Base-by-base conservation (phyloP, 192 early-diverging fungal species). In the Backusella mclennaniae region DNA sequence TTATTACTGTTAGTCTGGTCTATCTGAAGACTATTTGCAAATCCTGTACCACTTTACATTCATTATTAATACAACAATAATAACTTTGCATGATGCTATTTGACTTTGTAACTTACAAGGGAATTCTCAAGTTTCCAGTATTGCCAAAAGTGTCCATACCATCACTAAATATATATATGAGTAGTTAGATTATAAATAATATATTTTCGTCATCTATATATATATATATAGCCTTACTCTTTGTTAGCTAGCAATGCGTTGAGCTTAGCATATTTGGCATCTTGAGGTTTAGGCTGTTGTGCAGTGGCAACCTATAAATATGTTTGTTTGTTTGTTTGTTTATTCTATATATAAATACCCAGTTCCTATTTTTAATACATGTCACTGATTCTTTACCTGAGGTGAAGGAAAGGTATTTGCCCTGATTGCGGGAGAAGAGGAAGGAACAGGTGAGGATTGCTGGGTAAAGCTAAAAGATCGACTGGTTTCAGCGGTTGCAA, bases 81-180 rank as follows among this genome's bases (percentile, higher is more conserved):
- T 63, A 14, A 26, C 12, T 4, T 63, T 63, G 12, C 23, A 49
- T 41, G 6, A 46, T 31, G 31, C 26, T 70, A 19, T 59, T 21
- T 49, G 23, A 3, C 35, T 35, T 36, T 67, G 36, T 4, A 39
- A 78, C 81, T 85, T 85, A 87, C 86, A 69, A 67, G 23, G 87
- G 87, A 46, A 89, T 77, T 49, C 87, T 83, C 33, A 86, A 78
- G 66, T 83, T 82, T 52, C 87, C 87, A 3, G 66, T 71, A 56
- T 89, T 89, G 31, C 87, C 87, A 76, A 87, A 89, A 17, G 89
- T 90, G 75, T 90, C 89, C 79, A 85, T 82, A 31, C 89, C 89
- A 73, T 88, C 87, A 44, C 84, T 84, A 36, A 52, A 76, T 35
- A 73, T 73, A 33, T 0, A 67, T 69, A 23, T 35, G 12, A 31